These are phyloP conservation scores for Enterospora canceri DNA, from an alignment of 371 early-diverging fungal species.

Conservation along the genomic window DNA sequence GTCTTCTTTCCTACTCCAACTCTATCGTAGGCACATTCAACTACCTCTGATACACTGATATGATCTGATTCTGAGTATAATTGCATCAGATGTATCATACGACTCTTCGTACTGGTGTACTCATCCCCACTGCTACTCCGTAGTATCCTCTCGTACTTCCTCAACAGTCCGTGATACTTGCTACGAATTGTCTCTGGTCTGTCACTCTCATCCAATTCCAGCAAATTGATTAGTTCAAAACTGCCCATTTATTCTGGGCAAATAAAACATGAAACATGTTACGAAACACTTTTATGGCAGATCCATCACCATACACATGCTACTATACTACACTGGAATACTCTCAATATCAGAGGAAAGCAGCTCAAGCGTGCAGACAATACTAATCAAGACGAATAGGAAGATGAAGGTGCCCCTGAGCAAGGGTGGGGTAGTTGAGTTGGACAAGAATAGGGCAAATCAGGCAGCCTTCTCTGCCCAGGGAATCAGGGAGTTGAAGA, in stretches of 20 bases:
- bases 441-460: too few species aligned
- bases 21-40: neutral
- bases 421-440: too few species aligned
- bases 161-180: neutral
- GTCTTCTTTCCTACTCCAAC: neutral
- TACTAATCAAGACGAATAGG: too few species aligned
- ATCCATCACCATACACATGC: too few species aligned
- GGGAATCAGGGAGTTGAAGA: too few species aligned
- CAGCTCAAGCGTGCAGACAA: too few species aligned
- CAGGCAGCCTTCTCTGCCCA: too few species aligned
- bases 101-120: neutral
- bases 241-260: neutral
- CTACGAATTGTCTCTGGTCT: neutral
- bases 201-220: neutral
- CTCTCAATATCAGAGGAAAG: too few species aligned
- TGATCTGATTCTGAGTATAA: neutral
- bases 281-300: too few species aligned
- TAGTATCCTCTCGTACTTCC: neutral
- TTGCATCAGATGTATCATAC: neutral
- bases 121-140: neutral
- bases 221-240: constrained; percentile 1
- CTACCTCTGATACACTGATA: neutral
- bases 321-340: too few species aligned
- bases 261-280: too few species aligned
- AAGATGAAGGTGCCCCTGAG: too few species aligned